A percentile compares a stretch with the other conserved stretches of the same genome.
phyloP scores from a whole-genome alignment of 768 basidiomycete species.

The Tricholoma furcatifolium region DNA sequence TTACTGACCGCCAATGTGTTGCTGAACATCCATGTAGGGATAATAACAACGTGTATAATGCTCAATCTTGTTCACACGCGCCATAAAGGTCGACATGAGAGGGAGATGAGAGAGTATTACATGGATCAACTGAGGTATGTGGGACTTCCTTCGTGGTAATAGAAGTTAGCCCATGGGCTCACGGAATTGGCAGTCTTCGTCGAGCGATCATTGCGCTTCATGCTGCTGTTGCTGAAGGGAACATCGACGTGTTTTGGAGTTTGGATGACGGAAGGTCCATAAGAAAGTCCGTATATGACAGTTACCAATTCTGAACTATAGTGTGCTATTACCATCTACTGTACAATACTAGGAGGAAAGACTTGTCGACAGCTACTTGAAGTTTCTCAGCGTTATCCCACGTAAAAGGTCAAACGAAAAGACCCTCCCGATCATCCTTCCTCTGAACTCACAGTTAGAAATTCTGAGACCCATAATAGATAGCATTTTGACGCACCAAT shows the following conservation, averaged over 20 bases:
- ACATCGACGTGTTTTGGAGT: slow-evolving; percentile 9
- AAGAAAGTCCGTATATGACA: too few relatives aligned
- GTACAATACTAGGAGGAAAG: too few relatives aligned
- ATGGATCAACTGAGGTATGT: slow-evolving; percentile 43
- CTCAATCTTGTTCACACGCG: slow-evolving; percentile 43
- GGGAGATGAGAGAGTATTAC: slow-evolving; percentile 47
- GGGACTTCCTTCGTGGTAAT: not conserved
- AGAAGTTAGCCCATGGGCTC: not conserved
- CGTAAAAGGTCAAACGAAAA: slow-evolving; percentile 10
- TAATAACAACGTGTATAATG: slow-evolving; percentile 32
- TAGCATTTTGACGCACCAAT: slow-evolving; percentile 7
- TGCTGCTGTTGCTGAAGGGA: slow-evolving; percentile 25
- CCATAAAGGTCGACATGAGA: slow-evolving; percentile 34
- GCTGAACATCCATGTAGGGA: slow-evolving; percentile 25
- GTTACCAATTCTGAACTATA: too few relatives aligned
- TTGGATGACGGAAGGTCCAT: not conserved
- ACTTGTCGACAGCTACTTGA: too few relatives aligned
- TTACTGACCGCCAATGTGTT: not conserved
- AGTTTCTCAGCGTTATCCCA: not conserved
- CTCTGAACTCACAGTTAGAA: slow-evolving; percentile 6
- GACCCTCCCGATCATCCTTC: slow-evolving; percentile 19
- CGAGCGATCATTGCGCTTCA: slow-evolving; percentile 35
- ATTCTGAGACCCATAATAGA: not conserved
- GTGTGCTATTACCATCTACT: too few relatives aligned
- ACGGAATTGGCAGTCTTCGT: slow-evolving; percentile 7